Evolutionary conservation across 2,329 filamentous ascomycete genomes (phyloP).

Genomic region (Podosphaera aphanis): DNA sequence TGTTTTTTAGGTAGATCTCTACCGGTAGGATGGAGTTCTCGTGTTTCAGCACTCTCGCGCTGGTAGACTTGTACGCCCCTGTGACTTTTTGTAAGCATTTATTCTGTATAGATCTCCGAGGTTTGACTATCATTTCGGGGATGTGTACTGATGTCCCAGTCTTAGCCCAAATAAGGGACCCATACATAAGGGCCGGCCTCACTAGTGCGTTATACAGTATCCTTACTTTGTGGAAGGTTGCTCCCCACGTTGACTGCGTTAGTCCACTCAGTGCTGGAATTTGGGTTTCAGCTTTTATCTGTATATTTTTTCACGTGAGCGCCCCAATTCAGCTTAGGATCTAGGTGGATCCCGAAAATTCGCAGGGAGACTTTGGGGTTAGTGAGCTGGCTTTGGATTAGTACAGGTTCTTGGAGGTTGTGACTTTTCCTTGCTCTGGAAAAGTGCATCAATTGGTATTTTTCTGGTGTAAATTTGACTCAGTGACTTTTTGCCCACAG

Average conservation of each 20-base stretch:
- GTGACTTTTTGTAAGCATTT: not conserved
- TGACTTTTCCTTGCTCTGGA: not conserved
- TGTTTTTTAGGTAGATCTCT: not conserved
- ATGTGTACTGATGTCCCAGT: not conserved
- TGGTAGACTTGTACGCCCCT: not conserved
- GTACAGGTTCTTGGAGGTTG: not conserved
- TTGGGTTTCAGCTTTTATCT: not conserved
- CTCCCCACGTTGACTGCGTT: slow-evolving; percentile 1
- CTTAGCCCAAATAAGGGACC: not conserved
- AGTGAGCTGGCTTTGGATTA: not conserved
- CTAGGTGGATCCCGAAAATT: not conserved
- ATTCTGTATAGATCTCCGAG: not conserved
- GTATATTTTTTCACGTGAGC: not conserved
- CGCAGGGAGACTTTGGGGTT: not conserved
- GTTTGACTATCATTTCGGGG: not conserved
- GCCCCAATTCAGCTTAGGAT: not conserved
- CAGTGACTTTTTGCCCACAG: not conserved
- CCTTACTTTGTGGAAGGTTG: not conserved
- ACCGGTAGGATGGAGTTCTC: not conserved
- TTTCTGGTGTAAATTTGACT: not conserved
- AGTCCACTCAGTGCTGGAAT: not conserved
- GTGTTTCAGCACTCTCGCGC: not conserved
- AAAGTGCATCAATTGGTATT: not conserved
- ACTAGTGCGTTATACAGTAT: not conserved
- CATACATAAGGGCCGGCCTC: not conserved